phyloP scores from a whole-genome alignment of 192 early-diverging fungal genomes.

The Coemansia sp. region DNA sequence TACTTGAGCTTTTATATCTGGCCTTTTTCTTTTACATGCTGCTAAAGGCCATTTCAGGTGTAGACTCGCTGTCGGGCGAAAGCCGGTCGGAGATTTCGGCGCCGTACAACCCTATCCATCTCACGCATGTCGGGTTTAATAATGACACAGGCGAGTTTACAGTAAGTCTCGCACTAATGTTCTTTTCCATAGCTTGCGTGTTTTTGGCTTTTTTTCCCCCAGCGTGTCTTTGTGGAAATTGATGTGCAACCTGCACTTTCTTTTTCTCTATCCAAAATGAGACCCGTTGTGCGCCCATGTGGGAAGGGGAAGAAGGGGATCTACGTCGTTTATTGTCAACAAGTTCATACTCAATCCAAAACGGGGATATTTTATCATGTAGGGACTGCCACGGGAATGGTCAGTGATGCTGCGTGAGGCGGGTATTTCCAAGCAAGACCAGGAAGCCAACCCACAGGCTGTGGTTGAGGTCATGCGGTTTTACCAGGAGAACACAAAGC shows the following conservation, averaged over 20 bases:
- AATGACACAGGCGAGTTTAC: conserved; percentile 94
- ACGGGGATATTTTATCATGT: conserved; percentile 3
- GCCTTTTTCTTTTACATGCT: not conserved
- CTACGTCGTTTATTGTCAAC: conserved; percentile 3
- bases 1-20: not conserved
- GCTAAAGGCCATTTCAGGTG: not conserved
- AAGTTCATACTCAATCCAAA: conserved; percentile 1
- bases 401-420: conserved; percentile 86
- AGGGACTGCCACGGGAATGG: conserved; percentile 96
- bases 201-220: not conserved
- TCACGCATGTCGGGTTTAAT: conserved; percentile 98
- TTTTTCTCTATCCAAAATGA: not conserved
- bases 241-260: conserved; percentile 10
- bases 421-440: conserved; percentile 97
- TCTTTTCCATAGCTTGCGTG: not conserved
- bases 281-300: not conserved
- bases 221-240: conserved; percentile 17
- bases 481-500: conserved; percentile 81
- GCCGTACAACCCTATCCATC: conserved; percentile 95
- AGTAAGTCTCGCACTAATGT: conserved; percentile 53
- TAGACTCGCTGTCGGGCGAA: conserved; percentile 61
- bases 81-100: conserved; percentile 88
- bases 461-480: conserved; percentile 97
- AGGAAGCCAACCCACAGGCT: conserved; percentile 96
- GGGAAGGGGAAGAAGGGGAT: not conserved